Evolutionary conservation across 176 grass and related monocot species (phyloP).

Genomic region (Rhynchospora breviuscula): DNA sequence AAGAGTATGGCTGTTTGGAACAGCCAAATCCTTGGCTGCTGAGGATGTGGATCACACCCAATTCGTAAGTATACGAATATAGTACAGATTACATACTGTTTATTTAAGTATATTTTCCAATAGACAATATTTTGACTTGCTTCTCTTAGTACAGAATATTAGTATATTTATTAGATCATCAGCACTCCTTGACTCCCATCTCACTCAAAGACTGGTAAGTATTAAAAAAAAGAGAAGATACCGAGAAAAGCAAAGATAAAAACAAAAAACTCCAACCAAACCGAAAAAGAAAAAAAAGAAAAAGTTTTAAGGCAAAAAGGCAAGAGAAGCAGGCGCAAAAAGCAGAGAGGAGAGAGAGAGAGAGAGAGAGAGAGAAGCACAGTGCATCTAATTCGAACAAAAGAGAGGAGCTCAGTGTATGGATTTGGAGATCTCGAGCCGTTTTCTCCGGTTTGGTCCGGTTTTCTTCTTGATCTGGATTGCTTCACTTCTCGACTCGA

Average conservation of each 20-base stretch:
- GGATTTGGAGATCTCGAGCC: conserved; percentile 14
- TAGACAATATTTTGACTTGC: conserved; percentile 13
- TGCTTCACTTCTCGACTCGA: not conserved
- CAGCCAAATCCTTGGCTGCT: too few species aligned
- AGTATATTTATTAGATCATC: not conserved
- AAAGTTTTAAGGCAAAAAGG: not conserved
- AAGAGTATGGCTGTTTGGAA: too few species aligned
- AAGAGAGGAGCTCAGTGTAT: not conserved
- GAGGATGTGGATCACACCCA: too few species aligned
- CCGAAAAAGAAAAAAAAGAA: conserved; percentile 1
- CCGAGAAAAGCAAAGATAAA: conserved; percentile 1
- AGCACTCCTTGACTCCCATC: conserved; percentile 8
- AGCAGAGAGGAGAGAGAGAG: conserved; percentile 2
- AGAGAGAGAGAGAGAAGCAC: not conserved
- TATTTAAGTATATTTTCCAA: not conserved
- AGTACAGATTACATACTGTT: not conserved
- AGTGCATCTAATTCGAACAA: conserved; percentile 8
- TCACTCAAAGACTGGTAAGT: not conserved
- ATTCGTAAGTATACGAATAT: not conserved
- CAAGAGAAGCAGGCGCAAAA: conserved; percentile 22
- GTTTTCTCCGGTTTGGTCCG: conserved; percentile 12
- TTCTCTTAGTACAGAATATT: not conserved
- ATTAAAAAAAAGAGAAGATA: not conserved
- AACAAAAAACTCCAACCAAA: conserved; percentile 13
- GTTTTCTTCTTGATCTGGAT: not conserved